Evolutionary conservation across 2,329 filamentous ascomycete genomes (phyloP).

Genomic region (Didymella arachidicola): DNA sequence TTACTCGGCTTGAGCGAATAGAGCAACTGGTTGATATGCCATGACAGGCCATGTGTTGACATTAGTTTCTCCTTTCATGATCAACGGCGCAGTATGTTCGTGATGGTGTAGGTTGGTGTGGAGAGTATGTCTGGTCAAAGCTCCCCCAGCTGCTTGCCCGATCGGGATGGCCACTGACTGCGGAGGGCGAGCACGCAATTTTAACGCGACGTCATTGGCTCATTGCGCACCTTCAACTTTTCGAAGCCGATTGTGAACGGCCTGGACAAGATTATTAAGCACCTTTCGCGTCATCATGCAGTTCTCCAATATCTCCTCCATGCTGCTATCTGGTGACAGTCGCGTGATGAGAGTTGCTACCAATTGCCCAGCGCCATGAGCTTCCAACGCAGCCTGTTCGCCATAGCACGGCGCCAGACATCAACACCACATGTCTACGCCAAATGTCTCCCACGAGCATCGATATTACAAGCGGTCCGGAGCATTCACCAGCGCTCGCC

Average conservation of each 20-base stretch:
- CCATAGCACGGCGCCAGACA: conserved; percentile 31
- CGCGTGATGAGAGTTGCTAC: conserved; percentile 10
- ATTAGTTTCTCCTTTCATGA: too few species aligned
- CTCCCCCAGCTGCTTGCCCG: background rate
- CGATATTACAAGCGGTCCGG: conserved; percentile 26
- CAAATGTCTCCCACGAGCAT: conserved; percentile 16
- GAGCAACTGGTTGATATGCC: too few species aligned
- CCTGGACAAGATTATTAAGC: conserved; percentile 18
- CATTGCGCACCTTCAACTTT: background rate
- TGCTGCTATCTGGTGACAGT: conserved; percentile 1
- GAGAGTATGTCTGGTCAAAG: background rate
- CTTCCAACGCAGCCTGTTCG: conserved; percentile 39
- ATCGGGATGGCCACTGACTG: conserved; percentile 6
- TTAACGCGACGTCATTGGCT: conserved; percentile 19
- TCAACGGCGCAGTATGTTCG: too few species aligned
- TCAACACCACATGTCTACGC: conserved; percentile 16
- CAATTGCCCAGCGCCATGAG: conserved; percentile 37
- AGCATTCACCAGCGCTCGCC: conserved; percentile 43
- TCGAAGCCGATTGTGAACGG: conserved; percentile 13
- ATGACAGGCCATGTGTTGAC: too few species aligned
- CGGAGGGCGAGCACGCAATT: conserved; percentile 21
- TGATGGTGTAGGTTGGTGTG: too few species aligned
- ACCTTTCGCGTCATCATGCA: conserved; percentile 4
- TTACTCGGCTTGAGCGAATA: too few species aligned
- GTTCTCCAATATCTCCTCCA: conserved; percentile 9